Base-by-base conservation (phyloP, 176 grass and related monocot species). In the Musa beccarii region DNA sequence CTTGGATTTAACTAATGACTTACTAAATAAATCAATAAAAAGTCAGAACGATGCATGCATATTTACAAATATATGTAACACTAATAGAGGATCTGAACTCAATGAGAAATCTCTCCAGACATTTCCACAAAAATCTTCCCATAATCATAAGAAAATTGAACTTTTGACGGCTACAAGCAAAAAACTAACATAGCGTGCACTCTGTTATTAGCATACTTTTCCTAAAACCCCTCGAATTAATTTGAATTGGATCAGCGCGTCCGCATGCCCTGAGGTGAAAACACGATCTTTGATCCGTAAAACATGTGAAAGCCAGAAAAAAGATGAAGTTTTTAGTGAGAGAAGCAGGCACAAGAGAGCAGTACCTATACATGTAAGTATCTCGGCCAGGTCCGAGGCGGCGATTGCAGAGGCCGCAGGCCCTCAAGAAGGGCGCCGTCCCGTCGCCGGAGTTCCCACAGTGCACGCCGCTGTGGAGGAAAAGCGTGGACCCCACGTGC, bases 341-440 rank as follows among this genome's bases (percentile, higher is more conserved):
- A 14, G 57, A 7, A 2, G 61, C 68, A 25, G 25, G 19, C 22
- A 19, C 75, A 61, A 49, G 17, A 71, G 9, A 64, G 20, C 76
- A 66, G 49, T 83, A 97, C 95, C 86, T 98, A 76, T 98, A 98
- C 88, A 98, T 94, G 82, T 91, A 98, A 76, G 83, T 90, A 82
- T 98, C 95, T 8, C 81, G 80, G 69, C 95, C 95, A 10, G 95
- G 95, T 25, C 88, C 95, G 49, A 98, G 82, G 49, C 81, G 82
- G 73, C 95, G 95, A 5, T 79, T 78, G 82, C 95, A 98, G 86
- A 98, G 84, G 17, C 95, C 90, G 69, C 95, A 98, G 75, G 86
- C 68, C 43, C 82, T 87, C 84, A 98, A 86, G 83, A 94, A 98
- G 1, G 95, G 72, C 7, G 86, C 82, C n/a, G 88, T 82, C 78